Percentiles rank a stretch among this genome's conserved stretches.
Conservation (phyloP, 1,284 basidiomycete species). For the Pseudozyma hubeiensis region DNA sequence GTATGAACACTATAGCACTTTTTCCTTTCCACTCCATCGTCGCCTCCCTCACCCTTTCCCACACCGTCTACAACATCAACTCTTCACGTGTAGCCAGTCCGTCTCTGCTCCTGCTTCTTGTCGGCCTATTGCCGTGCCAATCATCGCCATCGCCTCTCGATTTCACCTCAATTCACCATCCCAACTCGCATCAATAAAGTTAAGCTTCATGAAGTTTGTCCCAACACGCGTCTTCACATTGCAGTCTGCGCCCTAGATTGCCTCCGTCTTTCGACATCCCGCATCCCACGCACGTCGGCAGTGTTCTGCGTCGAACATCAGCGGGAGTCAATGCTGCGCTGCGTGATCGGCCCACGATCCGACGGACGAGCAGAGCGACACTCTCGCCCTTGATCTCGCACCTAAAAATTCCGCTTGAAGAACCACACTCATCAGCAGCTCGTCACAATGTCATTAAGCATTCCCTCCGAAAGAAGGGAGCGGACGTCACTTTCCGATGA, state of each 20-base stretch:
- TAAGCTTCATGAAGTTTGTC: neutral
- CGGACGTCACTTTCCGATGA: constrained; percentile 5
- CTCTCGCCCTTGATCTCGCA: neutral
- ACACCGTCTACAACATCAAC: too few species aligned
- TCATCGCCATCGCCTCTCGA: neutral
- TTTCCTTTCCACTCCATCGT: too few species aligned
- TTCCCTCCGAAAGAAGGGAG: constrained; percentile 3
- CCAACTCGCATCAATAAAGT: too few species aligned
- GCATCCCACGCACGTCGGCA: neutral
- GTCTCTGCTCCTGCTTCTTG: too few species aligned
- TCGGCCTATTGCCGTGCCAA: too few species aligned
- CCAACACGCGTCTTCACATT: neutral
- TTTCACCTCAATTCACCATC: neutral
- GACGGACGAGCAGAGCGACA: neutral
- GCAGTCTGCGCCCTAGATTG: neutral
- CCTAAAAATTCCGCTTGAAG: too few species aligned
- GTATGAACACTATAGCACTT: too few species aligned
- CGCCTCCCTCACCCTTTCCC: too few species aligned
- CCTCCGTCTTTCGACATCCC: neutral
- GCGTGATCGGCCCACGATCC: neutral
- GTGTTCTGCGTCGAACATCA: neutral
- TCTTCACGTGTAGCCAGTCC: too few species aligned
- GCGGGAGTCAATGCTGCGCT: neutral
- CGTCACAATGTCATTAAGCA: constrained; percentile 6
- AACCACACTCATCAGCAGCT: neutral